These are phyloP conservation scores for Suillus subalutaceus DNA, from an alignment of 768 basidiomycete genomes.

Conservation along the genomic window DNA sequence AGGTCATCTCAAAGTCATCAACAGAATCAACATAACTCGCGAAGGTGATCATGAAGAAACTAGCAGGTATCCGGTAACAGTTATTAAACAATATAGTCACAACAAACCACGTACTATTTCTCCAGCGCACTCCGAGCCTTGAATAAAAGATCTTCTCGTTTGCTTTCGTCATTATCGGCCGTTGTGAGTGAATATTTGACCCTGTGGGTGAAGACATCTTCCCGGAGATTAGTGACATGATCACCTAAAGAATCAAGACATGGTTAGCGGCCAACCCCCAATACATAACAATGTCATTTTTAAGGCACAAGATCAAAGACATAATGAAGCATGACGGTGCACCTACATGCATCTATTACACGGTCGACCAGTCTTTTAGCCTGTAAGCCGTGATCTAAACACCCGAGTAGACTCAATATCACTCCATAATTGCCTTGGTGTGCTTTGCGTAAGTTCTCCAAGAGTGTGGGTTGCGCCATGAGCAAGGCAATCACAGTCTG, in stretches of 20 bases:
- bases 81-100: constrained; percentile 5
- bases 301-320: not conserved
- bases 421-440: constrained; percentile 91
- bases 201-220: constrained; percentile 83
- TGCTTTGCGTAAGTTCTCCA: constrained; percentile 89
- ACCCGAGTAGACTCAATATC: constrained; percentile 91
- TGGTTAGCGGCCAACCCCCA: constrained; percentile 12
- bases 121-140: constrained; percentile 79
- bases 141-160: constrained; percentile 52
- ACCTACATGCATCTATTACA: constrained; percentile 75
- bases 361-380: constrained; percentile 91
- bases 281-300: not conserved
- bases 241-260: constrained; percentile 57
- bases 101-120: constrained; percentile 74
- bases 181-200: constrained; percentile 85
- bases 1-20: constrained; percentile 65
- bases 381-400: constrained; percentile 81
- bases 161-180: constrained; percentile 63
- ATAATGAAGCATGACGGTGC: constrained; percentile 1
- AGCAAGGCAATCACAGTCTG: constrained; percentile 86
- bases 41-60: constrained; percentile 94
- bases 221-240: constrained; percentile 89
- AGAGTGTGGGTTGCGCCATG: constrained; percentile 73
- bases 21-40: constrained; percentile 82
- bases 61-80: constrained; percentile 29